These are phyloP conservation scores for Cryomyces minteri DNA, from an alignment of 495 filamentous ascomycete genomes.

Conservation along the genomic window DNA sequence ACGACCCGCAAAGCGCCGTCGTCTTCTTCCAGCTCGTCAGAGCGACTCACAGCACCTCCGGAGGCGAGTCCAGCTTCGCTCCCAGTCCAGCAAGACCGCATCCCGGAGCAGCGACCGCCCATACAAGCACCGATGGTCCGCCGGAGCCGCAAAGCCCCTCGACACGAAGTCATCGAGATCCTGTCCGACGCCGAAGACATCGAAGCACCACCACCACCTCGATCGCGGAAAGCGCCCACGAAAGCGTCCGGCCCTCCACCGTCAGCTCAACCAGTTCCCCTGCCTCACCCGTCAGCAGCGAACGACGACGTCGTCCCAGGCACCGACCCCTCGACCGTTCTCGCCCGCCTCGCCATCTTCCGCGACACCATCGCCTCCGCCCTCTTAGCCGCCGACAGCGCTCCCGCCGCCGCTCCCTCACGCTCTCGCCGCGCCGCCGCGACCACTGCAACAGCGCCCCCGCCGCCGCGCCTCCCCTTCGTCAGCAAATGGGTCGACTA, in stretches of 20 bases:
- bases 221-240: constrained; percentile 1
- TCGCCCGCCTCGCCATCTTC: constrained; percentile 14
- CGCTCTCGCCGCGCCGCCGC: too few relatives aligned
- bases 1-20: neutral
- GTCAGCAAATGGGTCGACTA: constrained; percentile 25
- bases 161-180: constrained; percentile 9
- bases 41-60: too few relatives aligned
- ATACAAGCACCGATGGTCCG: too few relatives aligned
- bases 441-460: neutral
- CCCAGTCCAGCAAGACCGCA: too few relatives aligned
- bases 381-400: too few relatives aligned
- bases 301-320: constrained; percentile 1
- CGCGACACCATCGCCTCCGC: constrained; percentile 13
- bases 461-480: constrained; percentile 13
- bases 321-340: constrained; percentile 16
- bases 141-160: too few relatives aligned
- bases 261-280: neutral
- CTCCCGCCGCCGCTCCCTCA: too few relatives aligned
- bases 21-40: neutral
- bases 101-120: too few relatives aligned
- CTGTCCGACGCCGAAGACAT: constrained; percentile 7
- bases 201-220: constrained; percentile 1
- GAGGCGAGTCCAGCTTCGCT: too few relatives aligned
- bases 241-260: constrained; percentile 6
- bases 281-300: neutral